Conservation (phyloP, 2,329 filamentous ascomycete genomes). For the Trichoderma asperellum region DNA sequence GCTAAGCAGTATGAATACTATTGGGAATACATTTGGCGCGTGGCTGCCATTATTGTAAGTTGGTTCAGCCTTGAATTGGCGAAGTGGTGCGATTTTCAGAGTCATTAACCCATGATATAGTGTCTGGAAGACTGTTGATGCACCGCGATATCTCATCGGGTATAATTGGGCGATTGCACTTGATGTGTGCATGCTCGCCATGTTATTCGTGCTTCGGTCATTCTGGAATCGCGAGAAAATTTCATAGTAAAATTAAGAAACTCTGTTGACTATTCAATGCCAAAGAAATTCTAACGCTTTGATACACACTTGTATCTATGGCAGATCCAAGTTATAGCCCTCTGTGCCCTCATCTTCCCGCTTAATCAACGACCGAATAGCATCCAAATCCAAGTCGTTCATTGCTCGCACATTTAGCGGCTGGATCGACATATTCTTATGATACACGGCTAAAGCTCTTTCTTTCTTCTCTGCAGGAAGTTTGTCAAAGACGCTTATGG, state of each 20-base stretch:
- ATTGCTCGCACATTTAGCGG: conserved; percentile 36
- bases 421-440: conserved; percentile 35
- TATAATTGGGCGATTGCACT: conserved; percentile 40
- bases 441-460: conserved; percentile 32
- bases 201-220: conserved; percentile 30
- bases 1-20: conserved; percentile 53
- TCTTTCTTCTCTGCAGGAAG: conserved; percentile 36
- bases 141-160: conserved; percentile 46
- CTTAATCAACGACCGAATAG: conserved; percentile 27
- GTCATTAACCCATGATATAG: background rate
- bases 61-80: background rate
- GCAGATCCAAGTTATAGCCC: conserved; percentile 33
- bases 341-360: conserved; percentile 35
- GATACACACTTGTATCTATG: background rate
- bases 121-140: conserved; percentile 42
- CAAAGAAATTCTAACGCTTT: background rate
- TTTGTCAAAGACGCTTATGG: conserved; percentile 36
- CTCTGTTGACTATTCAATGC: background rate
- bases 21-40: conserved; percentile 48
- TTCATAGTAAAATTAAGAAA: background rate
- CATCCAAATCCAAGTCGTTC: conserved; percentile 31
- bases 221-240: conserved; percentile 9
- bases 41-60: conserved; percentile 46
- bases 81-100: background rate
- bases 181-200: conserved; percentile 34